These are phyloP conservation scores for Capsicum chinense DNA, from an alignment of 257 asterid species.

Conservation along the genomic window DNA sequence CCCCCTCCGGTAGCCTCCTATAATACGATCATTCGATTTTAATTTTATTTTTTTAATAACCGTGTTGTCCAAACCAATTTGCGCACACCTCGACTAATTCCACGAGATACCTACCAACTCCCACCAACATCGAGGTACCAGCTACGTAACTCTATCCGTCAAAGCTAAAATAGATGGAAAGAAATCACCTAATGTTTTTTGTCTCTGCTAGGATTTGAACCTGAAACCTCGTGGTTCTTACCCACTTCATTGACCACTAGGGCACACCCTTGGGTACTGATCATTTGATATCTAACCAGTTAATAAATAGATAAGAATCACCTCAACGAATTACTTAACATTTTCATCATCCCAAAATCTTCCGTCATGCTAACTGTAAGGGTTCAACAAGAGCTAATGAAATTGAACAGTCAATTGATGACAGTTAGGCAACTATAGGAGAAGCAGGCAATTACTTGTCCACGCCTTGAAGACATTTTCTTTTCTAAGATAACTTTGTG, in stretches of 20 bases:
- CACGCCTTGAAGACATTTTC: neutral
- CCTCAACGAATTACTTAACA: neutral
- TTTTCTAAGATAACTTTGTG: neutral
- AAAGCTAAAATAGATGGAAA: too few species aligned
- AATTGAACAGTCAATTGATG: neutral
- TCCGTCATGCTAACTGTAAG: neutral
- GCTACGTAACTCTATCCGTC: too few species aligned
- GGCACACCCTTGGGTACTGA: too few species aligned
- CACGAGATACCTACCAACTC: too few species aligned
- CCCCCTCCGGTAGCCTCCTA: too few species aligned
- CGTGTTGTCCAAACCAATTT: too few species aligned
- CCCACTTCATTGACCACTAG: neutral
- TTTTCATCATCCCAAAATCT: constrained; percentile 19
- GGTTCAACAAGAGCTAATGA: neutral
- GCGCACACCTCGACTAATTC: too few species aligned
- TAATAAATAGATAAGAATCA: neutral
- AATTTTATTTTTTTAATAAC: too few species aligned
- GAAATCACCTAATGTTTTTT: too few species aligned
- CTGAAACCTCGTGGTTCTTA: neutral
- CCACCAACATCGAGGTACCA: too few species aligned
- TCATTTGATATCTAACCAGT: neutral
- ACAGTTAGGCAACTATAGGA: neutral
- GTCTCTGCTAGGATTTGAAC: too few species aligned
- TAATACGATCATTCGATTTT: too few species aligned
- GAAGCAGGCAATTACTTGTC: neutral